phyloP scores from a whole-genome alignment of 23 red algal genomes.

The Cyanidioschyzon merolae region DNA sequence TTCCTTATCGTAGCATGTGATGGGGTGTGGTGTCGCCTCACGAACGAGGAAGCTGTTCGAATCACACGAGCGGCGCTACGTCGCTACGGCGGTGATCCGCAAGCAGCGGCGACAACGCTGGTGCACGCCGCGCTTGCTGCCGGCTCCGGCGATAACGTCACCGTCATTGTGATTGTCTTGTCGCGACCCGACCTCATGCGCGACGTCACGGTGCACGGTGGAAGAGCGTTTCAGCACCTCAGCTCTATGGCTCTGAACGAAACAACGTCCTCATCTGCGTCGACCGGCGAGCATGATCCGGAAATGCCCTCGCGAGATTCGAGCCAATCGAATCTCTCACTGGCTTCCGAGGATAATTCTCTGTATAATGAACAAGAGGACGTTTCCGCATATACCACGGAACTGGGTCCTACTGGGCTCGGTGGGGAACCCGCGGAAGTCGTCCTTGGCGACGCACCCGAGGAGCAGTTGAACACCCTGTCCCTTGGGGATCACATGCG shows the following conservation, averaged over 20 bases:
- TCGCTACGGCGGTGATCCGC: conserved; percentile 19
- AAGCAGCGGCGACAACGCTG: conserved; percentile 27
- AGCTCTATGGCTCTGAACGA: neutral
- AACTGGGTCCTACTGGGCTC: neutral
- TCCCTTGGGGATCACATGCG: neutral
- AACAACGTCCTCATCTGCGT: neutral
- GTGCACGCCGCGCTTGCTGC: conserved; percentile 29
- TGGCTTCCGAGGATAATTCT: neutral
- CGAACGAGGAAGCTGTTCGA: conserved; percentile 34
- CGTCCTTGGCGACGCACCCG: neutral
- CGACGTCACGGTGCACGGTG: conserved; percentile 8
- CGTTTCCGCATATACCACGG: neutral
- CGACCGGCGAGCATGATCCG: neutral
- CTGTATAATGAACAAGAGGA: neutral
- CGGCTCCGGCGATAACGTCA: conserved; percentile 50
- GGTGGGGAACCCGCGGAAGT: neutral
- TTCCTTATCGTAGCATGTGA: conserved; percentile 54
- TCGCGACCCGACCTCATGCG: conserved; percentile 21
- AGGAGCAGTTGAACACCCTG: neutral
- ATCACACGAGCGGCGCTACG: conserved; percentile 25
- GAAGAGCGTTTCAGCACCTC: neutral
- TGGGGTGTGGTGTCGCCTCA: conserved; percentile 52
- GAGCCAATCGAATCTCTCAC: neutral
- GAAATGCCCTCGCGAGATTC: neutral
- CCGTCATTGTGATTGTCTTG: conserved; percentile 38